These are phyloP conservation scores for Colletotrichum lini DNA, from an alignment of 2,329 filamentous ascomycete species.

Conservation along the genomic window DNA sequence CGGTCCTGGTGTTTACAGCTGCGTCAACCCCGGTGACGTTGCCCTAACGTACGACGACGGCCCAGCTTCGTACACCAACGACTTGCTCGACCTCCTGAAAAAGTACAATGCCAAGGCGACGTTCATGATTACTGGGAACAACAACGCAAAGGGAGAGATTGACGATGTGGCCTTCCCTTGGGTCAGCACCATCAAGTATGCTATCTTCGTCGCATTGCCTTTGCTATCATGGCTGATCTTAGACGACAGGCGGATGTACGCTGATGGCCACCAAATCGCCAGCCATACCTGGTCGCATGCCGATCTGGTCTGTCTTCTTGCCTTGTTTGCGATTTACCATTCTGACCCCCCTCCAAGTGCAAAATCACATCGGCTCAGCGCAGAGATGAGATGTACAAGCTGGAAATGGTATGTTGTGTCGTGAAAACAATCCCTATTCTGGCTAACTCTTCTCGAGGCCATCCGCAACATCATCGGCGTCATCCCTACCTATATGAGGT, in stretches of 20 bases:
- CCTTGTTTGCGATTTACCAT: background rate
- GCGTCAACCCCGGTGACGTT: constrained; percentile 47
- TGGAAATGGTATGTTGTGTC: constrained; percentile 27
- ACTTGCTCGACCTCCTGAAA: constrained; percentile 57
- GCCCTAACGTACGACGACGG: constrained; percentile 66
- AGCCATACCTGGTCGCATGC: constrained; percentile 59
- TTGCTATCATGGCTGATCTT: background rate
- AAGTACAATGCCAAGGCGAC: constrained; percentile 53
- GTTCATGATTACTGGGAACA: constrained; percentile 60
- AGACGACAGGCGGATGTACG: constrained; percentile 53
- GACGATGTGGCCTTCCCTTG: constrained; percentile 59
- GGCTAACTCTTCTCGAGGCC: constrained; percentile 63
- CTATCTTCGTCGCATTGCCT: background rate
- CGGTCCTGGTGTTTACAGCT: constrained; percentile 50
- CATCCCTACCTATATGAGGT: constrained; percentile 67
- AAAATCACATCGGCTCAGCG: constrained; percentile 52
- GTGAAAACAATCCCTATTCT: constrained; percentile 40
- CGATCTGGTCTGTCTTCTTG: constrained; percentile 50
- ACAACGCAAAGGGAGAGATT: constrained; percentile 59
- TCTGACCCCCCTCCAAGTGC: constrained; percentile 51
- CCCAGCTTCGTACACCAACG: constrained; percentile 58
- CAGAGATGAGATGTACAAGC: constrained; percentile 51
- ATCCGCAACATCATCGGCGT: constrained; percentile 68
- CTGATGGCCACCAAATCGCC: constrained; percentile 61
- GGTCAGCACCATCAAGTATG: constrained; percentile 54